Evolutionary conservation across 2,329 filamentous ascomycete species (phyloP), one percentile per base, ranked within the genome.

Genomic region (Ceratocystis huliohia): DNA sequence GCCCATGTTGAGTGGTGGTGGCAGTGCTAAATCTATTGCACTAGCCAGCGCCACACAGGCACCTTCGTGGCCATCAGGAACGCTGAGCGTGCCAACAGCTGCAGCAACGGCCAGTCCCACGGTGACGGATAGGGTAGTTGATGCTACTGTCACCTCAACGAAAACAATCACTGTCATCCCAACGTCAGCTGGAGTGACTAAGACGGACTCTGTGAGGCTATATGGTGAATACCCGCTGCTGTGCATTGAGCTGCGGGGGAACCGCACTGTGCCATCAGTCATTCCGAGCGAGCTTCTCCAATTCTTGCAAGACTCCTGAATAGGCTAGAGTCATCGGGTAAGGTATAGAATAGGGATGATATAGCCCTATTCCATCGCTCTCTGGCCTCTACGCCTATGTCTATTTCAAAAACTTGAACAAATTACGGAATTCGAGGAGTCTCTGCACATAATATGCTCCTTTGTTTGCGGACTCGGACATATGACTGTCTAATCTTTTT

Each of bases 211-310:
- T 7, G 57, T 63, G 8, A 67, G 63, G 7, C 20, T 67, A 57
- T 67, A 67, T 30, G 66, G 66, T 17, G 66, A 65, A 22, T 67
- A 62, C 63, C 66, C 66, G 22, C 28, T 67, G 25, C n/a, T 67
- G 30, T 67, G 66, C 45, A 46, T 67, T 46, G 63, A 67, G 45
- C 59, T 67, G 45, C 63, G 46, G 28, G 50, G 50, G 8, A 25
- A 64, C 45, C 30, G 30, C 2, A 56, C 65, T 8, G 45, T 63
- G 46, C 61, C 65, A 3, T 57, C 50, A 7, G 41, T 28, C n/a
- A 67, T 67, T 41, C 62, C 65, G 13, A 28, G 20, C 4, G 61
- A 64, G 41, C 63, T 67, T 28, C 65, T 67, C 33, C 37, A 64
- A 13, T 64, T 67, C 22, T 41, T 67, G 62, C 61, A 67, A 61